phyloP scores from a whole-genome alignment of 1,284 basidiomycete genomes.

The Caloboletus inedulis region DNA sequence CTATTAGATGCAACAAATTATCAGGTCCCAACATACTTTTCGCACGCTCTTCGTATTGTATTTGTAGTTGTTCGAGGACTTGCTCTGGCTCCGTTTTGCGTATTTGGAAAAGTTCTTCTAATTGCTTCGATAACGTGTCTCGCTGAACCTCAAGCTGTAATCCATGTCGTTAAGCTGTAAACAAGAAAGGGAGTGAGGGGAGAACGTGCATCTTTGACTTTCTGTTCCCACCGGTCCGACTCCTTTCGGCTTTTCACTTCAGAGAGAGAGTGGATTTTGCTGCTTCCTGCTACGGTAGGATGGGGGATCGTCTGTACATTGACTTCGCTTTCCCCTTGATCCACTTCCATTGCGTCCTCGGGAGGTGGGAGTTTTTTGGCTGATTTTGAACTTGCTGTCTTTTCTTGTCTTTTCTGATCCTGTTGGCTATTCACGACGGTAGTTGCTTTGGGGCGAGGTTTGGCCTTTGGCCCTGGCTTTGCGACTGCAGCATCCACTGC shows the following conservation, averaged over 20 bases:
- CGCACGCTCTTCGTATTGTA: constrained; percentile 48
- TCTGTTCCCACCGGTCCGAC: constrained; percentile 33
- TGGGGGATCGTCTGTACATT: constrained; percentile 4
- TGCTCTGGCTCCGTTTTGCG: constrained; percentile 64
- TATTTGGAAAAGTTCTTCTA: constrained; percentile 55
- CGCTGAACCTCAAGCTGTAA: constrained; percentile 44
- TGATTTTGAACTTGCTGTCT: constrained; percentile 11
- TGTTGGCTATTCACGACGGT: constrained; percentile 7
- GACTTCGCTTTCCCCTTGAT: constrained; percentile 8
- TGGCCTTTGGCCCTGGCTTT: constrained; percentile 17
- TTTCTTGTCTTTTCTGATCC: constrained; percentile 19
- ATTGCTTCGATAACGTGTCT: constrained; percentile 46
- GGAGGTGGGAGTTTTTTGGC: constrained; percentile 2
- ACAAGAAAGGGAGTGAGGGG: background rate
- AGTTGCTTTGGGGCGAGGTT: constrained; percentile 17
- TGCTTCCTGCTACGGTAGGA: constrained; percentile 10
- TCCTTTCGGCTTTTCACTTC: constrained; percentile 22
- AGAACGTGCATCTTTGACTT: constrained; percentile 25
- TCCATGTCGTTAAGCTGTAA: constrained; percentile 1
- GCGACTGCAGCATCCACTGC: background rate
- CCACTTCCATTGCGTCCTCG: constrained; percentile 22
- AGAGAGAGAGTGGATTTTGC: constrained; percentile 10
- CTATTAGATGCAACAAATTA: constrained; percentile 2
- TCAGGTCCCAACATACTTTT: constrained; percentile 41
- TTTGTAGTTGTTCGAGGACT: constrained; percentile 43